Conservation (phyloP, 177 flowering plant species). For the Vitis hybrid region DNA sequence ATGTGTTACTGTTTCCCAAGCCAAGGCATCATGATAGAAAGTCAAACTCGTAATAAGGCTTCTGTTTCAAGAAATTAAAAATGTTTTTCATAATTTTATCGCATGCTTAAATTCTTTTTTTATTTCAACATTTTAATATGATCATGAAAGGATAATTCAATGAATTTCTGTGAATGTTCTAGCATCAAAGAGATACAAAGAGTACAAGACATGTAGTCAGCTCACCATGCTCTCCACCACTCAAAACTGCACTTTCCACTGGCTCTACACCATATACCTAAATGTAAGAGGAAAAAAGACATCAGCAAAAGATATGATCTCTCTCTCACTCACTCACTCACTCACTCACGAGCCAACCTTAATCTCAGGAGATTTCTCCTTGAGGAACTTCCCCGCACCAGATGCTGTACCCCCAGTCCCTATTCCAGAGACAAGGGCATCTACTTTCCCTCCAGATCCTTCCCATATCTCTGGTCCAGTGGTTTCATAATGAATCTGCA, state of each 20-base stretch:
- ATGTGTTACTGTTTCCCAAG: too few relatives aligned
- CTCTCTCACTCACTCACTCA: background rate
- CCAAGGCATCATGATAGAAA: too few relatives aligned
- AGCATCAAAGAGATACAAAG: too few relatives aligned
- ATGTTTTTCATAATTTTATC: too few relatives aligned
- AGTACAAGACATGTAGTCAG: too few relatives aligned
- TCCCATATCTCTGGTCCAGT: conserved; percentile 84
- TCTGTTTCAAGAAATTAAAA: too few relatives aligned
- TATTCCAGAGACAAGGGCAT: conserved; percentile 64
- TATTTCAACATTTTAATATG: too few relatives aligned
- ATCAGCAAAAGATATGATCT: conserved; percentile 2
- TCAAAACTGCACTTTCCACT: conserved; percentile 46
- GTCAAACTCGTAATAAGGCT: too few relatives aligned
- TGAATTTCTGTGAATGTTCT: too few relatives aligned
- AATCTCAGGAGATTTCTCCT: conserved; percentile 56
- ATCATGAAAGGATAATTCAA: too few relatives aligned
- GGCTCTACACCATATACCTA: conserved; percentile 58
- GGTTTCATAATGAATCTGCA: conserved; percentile 43
- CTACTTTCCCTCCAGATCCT: conserved; percentile 58
- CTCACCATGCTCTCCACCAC: conserved; percentile 61
- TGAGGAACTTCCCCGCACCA: conserved; percentile 60
- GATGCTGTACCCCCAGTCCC: conserved; percentile 77
- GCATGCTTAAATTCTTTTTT: too few relatives aligned
- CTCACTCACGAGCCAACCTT: conserved; percentile 39
- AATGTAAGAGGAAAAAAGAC: background rate